phyloP scores from a whole-genome alignment of 768 basidiomycete species.

The Pisolithus marmoratus region DNA sequence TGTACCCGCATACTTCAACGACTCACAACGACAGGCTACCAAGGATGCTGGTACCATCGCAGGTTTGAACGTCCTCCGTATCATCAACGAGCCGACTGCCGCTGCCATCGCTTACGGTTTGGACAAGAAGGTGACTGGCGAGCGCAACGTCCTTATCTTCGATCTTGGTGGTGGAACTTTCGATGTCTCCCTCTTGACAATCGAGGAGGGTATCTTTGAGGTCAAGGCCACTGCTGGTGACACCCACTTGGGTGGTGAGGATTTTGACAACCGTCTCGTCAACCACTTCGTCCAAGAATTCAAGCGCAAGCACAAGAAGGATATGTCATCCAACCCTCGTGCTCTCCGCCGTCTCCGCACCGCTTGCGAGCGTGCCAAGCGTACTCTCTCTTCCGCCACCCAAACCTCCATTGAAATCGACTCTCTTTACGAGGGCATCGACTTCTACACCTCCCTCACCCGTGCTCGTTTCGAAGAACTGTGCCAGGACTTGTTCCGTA shows the following conservation, averaged over 20 bases:
- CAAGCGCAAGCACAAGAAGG: slow-evolving; percentile 97
- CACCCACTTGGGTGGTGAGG: slow-evolving; percentile 97
- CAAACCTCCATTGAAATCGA: slow-evolving; percentile 98
- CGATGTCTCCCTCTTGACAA: slow-evolving; percentile 94
- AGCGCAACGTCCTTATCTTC: slow-evolving; percentile 96
- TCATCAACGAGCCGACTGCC: slow-evolving; percentile 98
- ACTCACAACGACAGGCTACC: slow-evolving; percentile 97
- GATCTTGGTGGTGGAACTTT: slow-evolving; percentile 98
- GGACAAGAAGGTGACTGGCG: slow-evolving; percentile 86
- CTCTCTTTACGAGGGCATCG: slow-evolving; percentile 95
- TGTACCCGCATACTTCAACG: slow-evolving; percentile 98
- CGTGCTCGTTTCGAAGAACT: slow-evolving; percentile 97
- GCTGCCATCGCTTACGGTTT: slow-evolving; percentile 99
- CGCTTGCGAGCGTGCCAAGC: slow-evolving; percentile 98
- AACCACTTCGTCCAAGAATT: slow-evolving; percentile 96
- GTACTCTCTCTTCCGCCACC: slow-evolving; percentile 93
- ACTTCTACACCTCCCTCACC: slow-evolving; percentile 97
- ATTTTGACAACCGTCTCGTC: slow-evolving; percentile 97
- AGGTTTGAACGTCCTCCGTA: slow-evolving; percentile 93
- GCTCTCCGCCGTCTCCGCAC: slow-evolving; percentile 96
- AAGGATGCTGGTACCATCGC: slow-evolving; percentile 96
- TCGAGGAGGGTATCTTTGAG: slow-evolving; percentile 97
- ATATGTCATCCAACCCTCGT: slow-evolving; percentile 87
- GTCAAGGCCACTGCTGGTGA: slow-evolving; percentile 98
- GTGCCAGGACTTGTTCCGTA: slow-evolving; percentile 92